Conservation (phyloP, 2,329 filamentous ascomycete genomes). For the Talaromyces sp. region DNA sequence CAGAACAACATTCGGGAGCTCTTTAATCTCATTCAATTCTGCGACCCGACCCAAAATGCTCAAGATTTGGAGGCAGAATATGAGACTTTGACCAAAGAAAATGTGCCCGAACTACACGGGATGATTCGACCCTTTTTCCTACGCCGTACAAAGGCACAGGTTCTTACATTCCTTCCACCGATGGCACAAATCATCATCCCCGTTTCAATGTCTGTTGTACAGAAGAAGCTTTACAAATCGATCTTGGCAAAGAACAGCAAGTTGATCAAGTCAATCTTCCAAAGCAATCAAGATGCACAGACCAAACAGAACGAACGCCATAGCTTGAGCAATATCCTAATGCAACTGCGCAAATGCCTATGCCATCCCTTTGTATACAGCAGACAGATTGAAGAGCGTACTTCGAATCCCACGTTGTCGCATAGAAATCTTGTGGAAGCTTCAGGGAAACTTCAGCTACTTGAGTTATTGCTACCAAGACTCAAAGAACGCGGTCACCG, state of each 20-base stretch:
- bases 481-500: slow-evolving; percentile 79
- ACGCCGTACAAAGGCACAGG: slow-evolving; percentile 80
- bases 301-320: slow-evolving; percentile 67
- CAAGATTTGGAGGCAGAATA: slow-evolving; percentile 70
- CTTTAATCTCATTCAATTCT: slow-evolving; percentile 94
- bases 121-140: slow-evolving; percentile 70
- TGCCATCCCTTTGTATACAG: slow-evolving; percentile 97
- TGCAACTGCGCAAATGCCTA: slow-evolving; percentile 89
- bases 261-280: slow-evolving; percentile 79
- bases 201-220: slow-evolving; percentile 88
- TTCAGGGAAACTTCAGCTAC: slow-evolving; percentile 77
- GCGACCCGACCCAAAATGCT: slow-evolving; percentile 69
- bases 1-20: slow-evolving; percentile 82
- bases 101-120: slow-evolving; percentile 72
- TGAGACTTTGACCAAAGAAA: slow-evolving; percentile 72
- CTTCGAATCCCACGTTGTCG: slow-evolving; percentile 54
- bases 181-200: slow-evolving; percentile 95
- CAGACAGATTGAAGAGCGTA: slow-evolving; percentile 78
- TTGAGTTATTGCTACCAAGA: slow-evolving; percentile 82
- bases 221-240: slow-evolving; percentile 90
- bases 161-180: slow-evolving; percentile 83
- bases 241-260: slow-evolving; percentile 88
- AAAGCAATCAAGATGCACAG: slow-evolving; percentile 52
- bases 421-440: slow-evolving; percentile 85
- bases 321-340: slow-evolving; percentile 86